phyloP scores from a whole-genome alignment of 1,284 basidiomycete species.

The Exsudoporus floridanus region DNA sequence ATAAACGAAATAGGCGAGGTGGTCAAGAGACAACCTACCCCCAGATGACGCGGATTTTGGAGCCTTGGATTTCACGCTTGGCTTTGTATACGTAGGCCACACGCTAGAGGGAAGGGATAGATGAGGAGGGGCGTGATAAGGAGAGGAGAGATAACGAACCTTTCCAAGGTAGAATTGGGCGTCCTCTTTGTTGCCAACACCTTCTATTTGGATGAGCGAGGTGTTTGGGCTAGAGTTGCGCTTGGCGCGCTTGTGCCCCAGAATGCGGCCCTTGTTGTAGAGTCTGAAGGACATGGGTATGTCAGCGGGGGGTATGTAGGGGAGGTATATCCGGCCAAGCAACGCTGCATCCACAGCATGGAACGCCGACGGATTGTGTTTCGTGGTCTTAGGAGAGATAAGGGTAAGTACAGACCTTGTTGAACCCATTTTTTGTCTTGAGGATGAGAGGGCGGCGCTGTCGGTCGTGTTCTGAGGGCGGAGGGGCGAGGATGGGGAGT shows the following conservation, averaged over 20 bases:
- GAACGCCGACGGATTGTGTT: constrained; percentile 20
- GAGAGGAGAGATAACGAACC: constrained; percentile 50
- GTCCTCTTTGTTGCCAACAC: constrained; percentile 91
- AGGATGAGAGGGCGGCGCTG: constrained; percentile 39
- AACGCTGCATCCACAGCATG: constrained; percentile 33
- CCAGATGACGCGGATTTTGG: constrained; percentile 96
- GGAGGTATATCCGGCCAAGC: constrained; percentile 20
- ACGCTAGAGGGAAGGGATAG: constrained; percentile 54
- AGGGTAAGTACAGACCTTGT: constrained; percentile 58
- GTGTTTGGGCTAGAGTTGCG: constrained; percentile 95
- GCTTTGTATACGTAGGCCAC: constrained; percentile 98
- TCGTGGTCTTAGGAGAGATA: constrained; percentile 9
- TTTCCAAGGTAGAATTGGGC: constrained; percentile 99
- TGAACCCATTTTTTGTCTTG: constrained; percentile 67
- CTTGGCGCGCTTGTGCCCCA: constrained; percentile 98
- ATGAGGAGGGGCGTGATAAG: not conserved
- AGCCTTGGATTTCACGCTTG: constrained; percentile 88
- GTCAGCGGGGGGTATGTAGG: constrained; percentile 6
- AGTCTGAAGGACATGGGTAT: constrained; percentile 55
- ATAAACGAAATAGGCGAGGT: not conserved
- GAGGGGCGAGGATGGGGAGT: constrained; percentile 3
- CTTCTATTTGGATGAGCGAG: constrained; percentile 96
- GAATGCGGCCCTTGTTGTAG: constrained; percentile 95
- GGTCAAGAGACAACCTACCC: constrained; percentile 57
- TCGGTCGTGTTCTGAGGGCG: constrained; percentile 22